A percentile compares a stretch with the other conserved stretches of the same genome.
Evolutionary conservation across 768 basidiomycete genomes (phyloP).

Genomic region (Kwoniella europaea): DNA sequence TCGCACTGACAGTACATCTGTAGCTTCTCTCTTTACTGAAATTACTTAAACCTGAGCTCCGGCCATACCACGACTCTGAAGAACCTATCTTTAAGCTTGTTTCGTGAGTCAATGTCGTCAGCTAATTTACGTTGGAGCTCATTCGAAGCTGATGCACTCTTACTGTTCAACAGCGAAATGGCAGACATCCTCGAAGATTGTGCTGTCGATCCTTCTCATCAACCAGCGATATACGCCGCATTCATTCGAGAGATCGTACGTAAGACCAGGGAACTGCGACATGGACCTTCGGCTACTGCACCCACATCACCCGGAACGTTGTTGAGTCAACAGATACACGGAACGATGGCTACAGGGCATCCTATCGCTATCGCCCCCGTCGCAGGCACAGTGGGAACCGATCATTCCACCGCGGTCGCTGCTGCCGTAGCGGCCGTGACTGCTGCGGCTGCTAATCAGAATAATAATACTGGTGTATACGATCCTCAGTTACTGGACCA

Average conservation of each 20-base stretch:
- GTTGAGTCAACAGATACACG: constrained; percentile 10
- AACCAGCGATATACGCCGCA: constrained; percentile 84
- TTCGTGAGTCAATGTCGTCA: constrained; percentile 61
- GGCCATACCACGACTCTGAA: constrained; percentile 47
- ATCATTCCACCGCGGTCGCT: not conserved
- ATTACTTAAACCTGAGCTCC: constrained; percentile 63
- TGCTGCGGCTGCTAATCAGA: not conserved
- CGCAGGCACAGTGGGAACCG: constrained; percentile 9
- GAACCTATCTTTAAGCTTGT: constrained; percentile 49
- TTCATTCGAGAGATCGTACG: constrained; percentile 74
- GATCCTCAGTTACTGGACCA: constrained; percentile 46
- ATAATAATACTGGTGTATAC: constrained; percentile 21
- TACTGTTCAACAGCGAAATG: constrained; percentile 74
- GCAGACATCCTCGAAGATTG: constrained; percentile 77
- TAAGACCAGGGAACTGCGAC: constrained; percentile 42
- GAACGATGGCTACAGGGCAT: constrained; percentile 5
- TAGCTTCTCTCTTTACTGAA: constrained; percentile 81
- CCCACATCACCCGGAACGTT: constrained; percentile 15
- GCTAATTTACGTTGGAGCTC: constrained; percentile 62
- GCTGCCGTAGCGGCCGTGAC: constrained; percentile 11
- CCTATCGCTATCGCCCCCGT: constrained; percentile 15
- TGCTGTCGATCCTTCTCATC: constrained; percentile 79
- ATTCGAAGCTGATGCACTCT: no score
- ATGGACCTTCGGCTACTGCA: constrained; percentile 21
- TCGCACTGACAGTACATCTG: not conserved